Conservation (phyloP, 2,329 filamentous ascomycete species). For the Dactylella cylindrospora region DNA sequence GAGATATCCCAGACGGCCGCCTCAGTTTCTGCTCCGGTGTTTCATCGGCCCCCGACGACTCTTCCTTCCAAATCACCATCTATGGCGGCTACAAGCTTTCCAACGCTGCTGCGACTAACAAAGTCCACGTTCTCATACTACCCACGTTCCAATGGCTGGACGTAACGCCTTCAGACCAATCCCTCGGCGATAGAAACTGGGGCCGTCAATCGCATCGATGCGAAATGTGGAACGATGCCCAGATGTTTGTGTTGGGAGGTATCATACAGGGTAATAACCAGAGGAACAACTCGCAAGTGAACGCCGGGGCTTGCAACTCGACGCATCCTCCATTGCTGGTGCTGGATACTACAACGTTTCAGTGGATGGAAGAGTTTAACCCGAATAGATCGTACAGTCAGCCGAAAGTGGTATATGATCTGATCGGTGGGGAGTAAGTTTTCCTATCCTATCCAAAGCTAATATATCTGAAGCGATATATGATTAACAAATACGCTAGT, state of each 20-base stretch:
- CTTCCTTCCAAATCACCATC: constrained; percentile 43
- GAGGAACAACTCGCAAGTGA: constrained; percentile 22
- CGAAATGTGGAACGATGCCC: constrained; percentile 31
- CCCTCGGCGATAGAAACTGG: constrained; percentile 21
- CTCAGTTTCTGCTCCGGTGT: constrained; percentile 32
- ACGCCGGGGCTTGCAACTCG: constrained; percentile 24
- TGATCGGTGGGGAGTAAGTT: constrained; percentile 36
- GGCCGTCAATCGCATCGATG: constrained; percentile 24
- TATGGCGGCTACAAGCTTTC: constrained; percentile 43
- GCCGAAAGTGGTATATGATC: constrained; percentile 20
- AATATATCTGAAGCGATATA: too few relatives aligned
- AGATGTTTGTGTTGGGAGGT: constrained; percentile 33
- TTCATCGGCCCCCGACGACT: constrained; percentile 37
- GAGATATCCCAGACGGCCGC: constrained; percentile 28
- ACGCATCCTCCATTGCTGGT: constrained; percentile 39
- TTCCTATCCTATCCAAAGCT: neutral
- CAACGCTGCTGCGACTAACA: constrained; percentile 27
- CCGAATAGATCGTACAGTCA: constrained; percentile 36
- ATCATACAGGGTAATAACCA: constrained; percentile 22
- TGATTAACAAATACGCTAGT: neutral
- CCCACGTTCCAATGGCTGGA: constrained; percentile 43
- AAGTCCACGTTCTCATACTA: constrained; percentile 31
- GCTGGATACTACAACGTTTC: constrained; percentile 35
- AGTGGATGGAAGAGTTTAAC: constrained; percentile 33
- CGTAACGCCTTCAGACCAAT: constrained; percentile 20